These are phyloP conservation scores for Pythium sp. DNA, from an alignment of 352 stramenopile species.

Conservation along the genomic window DNA sequence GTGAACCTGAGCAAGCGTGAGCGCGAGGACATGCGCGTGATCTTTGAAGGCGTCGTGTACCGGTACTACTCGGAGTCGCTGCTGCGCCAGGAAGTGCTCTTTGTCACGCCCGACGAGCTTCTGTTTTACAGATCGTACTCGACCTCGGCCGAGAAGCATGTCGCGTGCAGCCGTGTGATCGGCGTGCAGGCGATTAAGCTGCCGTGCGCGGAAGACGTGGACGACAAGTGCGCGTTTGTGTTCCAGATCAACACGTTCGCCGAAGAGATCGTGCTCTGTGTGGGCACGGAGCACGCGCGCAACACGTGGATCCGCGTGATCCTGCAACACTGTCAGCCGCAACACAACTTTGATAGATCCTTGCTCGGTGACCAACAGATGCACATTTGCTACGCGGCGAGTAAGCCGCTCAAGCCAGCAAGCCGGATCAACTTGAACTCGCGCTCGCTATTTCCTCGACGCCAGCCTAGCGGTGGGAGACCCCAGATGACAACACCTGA, in stretches of 20 bases:
- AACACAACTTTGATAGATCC: slow-evolving; percentile 43
- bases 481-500: slow-evolving; percentile 6
- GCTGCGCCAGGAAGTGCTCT: slow-evolving; percentile 71
- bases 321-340: slow-evolving; percentile 48
- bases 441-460: slow-evolving; percentile 47
- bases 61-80: slow-evolving; percentile 58
- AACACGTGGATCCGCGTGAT: slow-evolving; percentile 67
- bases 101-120: slow-evolving; percentile 54
- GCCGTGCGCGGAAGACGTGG: slow-evolving; percentile 19
- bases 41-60: slow-evolving; percentile 70
- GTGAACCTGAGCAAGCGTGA: slow-evolving; percentile 67
- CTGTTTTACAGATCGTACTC: slow-evolving; percentile 72
- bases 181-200: slow-evolving; percentile 37
- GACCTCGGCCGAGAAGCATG: slow-evolving; percentile 47
- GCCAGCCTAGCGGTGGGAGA: neutral
- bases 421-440: slow-evolving; percentile 63
- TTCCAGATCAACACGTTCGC: slow-evolving; percentile 73
- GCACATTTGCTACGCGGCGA: slow-evolving; percentile 28
- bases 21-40: slow-evolving; percentile 47
- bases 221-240: slow-evolving; percentile 38
- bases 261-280: slow-evolving; percentile 73
- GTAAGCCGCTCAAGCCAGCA: slow-evolving; percentile 39
- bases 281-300: slow-evolving; percentile 53
- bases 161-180: slow-evolving; percentile 46
- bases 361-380: slow-evolving; percentile 9